A percentile compares a stretch with the other conserved stretches of the same genome.
These are phyloP conservation scores for Fusarium musae DNA, from an alignment of 2,329 filamentous ascomycete species.

Conservation along the genomic window DNA sequence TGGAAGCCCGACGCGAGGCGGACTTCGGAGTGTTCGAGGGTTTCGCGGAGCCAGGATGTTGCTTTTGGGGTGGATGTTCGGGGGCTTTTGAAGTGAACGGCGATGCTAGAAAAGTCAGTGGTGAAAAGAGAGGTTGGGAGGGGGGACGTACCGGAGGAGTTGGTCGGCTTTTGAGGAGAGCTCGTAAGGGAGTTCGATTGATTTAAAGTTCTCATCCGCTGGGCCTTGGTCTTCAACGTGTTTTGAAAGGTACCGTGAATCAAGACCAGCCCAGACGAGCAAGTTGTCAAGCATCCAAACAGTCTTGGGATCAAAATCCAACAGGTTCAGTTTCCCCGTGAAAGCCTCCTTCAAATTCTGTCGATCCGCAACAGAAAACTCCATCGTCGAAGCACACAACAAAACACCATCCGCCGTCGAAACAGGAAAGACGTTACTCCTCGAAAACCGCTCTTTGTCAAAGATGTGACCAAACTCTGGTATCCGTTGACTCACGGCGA, in stretches of 20 bases:
- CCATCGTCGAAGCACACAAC: conserved; percentile 32
- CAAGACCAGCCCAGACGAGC: conserved; percentile 35
- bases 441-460: conserved; percentile 25
- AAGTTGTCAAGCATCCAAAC: conserved; percentile 38
- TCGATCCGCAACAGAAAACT: conserved; percentile 38
- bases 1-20: conserved; percentile 1
- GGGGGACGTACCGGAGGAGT: conserved; percentile 25
- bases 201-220: conserved; percentile 22
- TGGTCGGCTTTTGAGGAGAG: conserved; percentile 33
- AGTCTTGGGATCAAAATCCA: conserved; percentile 33
- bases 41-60: conserved; percentile 27
- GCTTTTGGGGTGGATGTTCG: conserved; percentile 12
- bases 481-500: conserved; percentile 29
- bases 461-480: conserved; percentile 33
- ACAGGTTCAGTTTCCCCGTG: conserved; percentile 23
- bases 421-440: conserved; percentile 33
- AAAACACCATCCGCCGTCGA: conserved; percentile 18
- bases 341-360: conserved; percentile 33
- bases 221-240: conserved; percentile 28
- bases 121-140: fast-evolving
- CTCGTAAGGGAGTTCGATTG: conserved; percentile 27
- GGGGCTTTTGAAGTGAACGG: conserved; percentile 37
- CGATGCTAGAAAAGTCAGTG: conserved; percentile 18
- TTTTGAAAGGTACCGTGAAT: conserved; percentile 32
- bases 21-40: conserved; percentile 32